phyloP scores from a whole-genome alignment of 148 eudicot species.

The Silene latifolia region DNA sequence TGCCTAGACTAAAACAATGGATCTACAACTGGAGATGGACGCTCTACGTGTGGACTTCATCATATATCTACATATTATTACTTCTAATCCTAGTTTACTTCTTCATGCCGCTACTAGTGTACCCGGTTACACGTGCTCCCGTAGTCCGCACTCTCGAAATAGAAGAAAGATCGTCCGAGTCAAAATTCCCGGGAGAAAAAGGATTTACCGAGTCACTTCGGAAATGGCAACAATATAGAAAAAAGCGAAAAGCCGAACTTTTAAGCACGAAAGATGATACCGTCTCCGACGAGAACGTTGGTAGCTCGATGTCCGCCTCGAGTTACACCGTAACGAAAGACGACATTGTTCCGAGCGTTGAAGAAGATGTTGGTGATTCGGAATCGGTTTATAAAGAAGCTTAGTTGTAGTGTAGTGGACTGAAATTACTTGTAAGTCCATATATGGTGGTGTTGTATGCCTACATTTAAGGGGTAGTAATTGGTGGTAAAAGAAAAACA shows the following conservation, averaged over 20 bases:
- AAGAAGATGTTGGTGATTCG: slow-evolving; percentile 50
- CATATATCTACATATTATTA: slow-evolving; percentile 41
- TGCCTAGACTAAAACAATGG: slow-evolving; percentile 57
- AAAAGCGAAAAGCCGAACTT: slow-evolving; percentile 60
- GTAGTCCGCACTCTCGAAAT: not conserved
- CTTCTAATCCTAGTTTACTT: slow-evolving; percentile 41
- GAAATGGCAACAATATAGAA: slow-evolving; percentile 58
- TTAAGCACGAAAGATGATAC: slow-evolving; percentile 14
- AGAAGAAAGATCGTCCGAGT: slow-evolving; percentile 9
- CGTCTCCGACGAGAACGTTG: not conserved
- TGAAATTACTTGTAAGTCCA: not conserved
- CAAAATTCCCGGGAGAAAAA: slow-evolving; percentile 19
- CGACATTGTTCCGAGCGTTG: slow-evolving; percentile 18
- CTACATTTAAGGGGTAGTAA: not conserved
- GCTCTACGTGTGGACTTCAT: slow-evolving; percentile 66
- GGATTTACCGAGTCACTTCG: slow-evolving; percentile 45
- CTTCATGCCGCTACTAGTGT: slow-evolving; percentile 38
- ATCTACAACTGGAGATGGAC: slow-evolving; percentile 74
- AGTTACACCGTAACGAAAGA: slow-evolving; percentile 43
- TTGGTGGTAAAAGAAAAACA: not conserved
- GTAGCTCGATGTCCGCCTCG: slow-evolving; percentile 33
- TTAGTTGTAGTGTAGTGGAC: not conserved
- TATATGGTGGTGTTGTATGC: not conserved
- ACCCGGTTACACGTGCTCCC: slow-evolving; percentile 22
- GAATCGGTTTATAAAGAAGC: slow-evolving; percentile 37